These are phyloP conservation scores for Yamadazyma jaroonii DNA, from an alignment of 1,139 yeast species.

Conservation along the genomic window DNA sequence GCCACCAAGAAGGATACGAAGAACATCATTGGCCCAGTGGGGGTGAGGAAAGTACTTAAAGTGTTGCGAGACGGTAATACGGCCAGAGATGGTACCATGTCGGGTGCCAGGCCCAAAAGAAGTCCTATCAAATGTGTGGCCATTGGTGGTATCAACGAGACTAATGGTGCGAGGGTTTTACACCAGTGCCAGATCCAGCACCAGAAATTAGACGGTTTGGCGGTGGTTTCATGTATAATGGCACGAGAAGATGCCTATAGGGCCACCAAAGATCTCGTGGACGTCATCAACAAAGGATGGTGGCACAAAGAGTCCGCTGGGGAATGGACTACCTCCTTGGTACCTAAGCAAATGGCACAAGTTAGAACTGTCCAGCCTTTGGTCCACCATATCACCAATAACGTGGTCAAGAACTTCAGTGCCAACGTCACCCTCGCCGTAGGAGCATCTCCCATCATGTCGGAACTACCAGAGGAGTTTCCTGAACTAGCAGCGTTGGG, in stretches of 20 bases:
- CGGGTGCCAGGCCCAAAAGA: constrained; percentile 2
- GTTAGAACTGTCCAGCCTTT: constrained; percentile 41
- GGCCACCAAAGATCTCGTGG: constrained; percentile 43
- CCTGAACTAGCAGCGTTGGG: constrained; percentile 55
- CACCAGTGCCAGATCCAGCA: constrained; percentile 48
- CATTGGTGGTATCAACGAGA: constrained; percentile 81
- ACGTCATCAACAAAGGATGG: constrained; percentile 12
- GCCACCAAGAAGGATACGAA: constrained; percentile 58
- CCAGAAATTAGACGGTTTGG: constrained; percentile 68
- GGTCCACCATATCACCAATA: constrained; percentile 86
- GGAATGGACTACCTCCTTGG: background rate
- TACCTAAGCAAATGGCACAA: constrained; percentile 6
- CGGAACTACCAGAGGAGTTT: constrained; percentile 71
- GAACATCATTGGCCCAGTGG: constrained; percentile 62
- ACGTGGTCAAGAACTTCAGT: constrained; percentile 84
- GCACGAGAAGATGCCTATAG: constrained; percentile 56
- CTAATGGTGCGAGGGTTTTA: constrained; percentile 58
- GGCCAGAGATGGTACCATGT: too few relatives aligned
- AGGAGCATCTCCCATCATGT: constrained; percentile 91
- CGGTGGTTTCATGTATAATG: constrained; percentile 86
- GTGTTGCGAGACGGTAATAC: constrained; percentile 38
- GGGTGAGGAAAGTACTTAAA: constrained; percentile 54
- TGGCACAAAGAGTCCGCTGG: background rate
- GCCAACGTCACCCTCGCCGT: constrained; percentile 87
- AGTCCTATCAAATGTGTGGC: constrained; percentile 57